Evolutionary conservation across 1,284 basidiomycete species (phyloP), one percentile per base, ranked within the genome.

Genomic region (Apiotrichum porosum): DNA sequence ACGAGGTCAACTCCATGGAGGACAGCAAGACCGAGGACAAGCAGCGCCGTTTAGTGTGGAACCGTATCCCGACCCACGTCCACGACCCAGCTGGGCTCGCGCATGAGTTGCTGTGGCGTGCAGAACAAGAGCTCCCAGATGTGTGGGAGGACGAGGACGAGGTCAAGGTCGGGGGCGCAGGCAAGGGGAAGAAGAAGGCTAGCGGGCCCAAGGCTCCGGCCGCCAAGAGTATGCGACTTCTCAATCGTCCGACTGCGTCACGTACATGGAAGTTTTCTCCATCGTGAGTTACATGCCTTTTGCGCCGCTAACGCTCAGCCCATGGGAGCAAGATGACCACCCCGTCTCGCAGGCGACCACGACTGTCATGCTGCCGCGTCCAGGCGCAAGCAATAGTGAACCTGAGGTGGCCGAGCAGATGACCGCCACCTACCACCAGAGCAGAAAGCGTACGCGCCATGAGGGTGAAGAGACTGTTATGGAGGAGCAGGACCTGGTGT

Each of bases 101-200:
- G 8, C 76, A 87, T 54, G 90, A 94, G 65, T 74, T 94, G 37
- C 77, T 85, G 36, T 90, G 88, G 87, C 78, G 88, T 42, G 79
- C 84, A 18, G 77, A 81, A 52, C 69, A 81, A 38, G 84, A 85
- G 6, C 71, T 79, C 3, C 86, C 85, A 9, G 76, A 81, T 44
- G 66, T 76, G 14, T 85, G 85, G 58, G 87, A 88, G 44, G 84
- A 83, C 44, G 87, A 88, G 52, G 75, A 74, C 8, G 63, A 66
- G 2, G 61, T 51, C 32, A 62, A 66, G 52, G 74, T 72, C 37
- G 68, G 34, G 21, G 26, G 18, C 9, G 38, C 33, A 2, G n/a
- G 5, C 3, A 39, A 31, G 26, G 34, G 34, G 32, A 42, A 44
- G 24, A 17, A 17, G 37, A 45, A 42, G 36, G 13, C 30, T 9